Evolutionary conservation across 345 rosid species (phyloP).

Genomic region (Brassica carinata): DNA sequence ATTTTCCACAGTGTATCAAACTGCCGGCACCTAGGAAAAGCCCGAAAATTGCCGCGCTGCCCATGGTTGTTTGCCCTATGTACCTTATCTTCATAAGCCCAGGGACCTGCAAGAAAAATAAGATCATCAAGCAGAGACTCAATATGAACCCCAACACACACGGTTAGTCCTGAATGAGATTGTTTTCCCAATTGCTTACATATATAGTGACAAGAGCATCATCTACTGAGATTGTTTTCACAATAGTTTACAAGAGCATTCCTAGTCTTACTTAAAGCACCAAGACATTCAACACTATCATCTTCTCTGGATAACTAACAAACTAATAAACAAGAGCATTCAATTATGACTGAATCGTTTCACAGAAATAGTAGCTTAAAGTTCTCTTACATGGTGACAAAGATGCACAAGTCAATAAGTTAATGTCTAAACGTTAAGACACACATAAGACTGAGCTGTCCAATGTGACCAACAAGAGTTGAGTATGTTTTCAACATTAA

Average conservation of each 20-base stretch:
- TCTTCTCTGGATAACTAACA: neutral
- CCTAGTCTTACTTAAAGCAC: neutral
- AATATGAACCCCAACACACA: too few relatives aligned
- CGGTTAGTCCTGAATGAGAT: too few relatives aligned
- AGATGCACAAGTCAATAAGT: too few relatives aligned
- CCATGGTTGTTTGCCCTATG: constrained; percentile 86
- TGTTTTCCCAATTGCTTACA: neutral
- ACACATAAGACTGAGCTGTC: neutral
- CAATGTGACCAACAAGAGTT: too few relatives aligned
- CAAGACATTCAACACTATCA: neutral
- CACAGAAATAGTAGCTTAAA: neutral
- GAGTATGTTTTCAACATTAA: too few relatives aligned
- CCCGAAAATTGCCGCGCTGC: constrained; percentile 92
- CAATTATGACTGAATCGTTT: neutral
- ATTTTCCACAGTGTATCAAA: constrained; percentile 83
- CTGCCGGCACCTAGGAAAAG: constrained; percentile 93
- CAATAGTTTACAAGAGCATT: neutral
- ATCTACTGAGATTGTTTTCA: neutral
- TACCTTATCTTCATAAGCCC: constrained; percentile 83
- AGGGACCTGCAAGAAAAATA: constrained; percentile 68
- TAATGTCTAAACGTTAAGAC: constrained; percentile 4
- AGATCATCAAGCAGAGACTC: constrained; percentile 6
- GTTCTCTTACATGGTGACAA: neutral
- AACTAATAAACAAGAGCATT: neutral
- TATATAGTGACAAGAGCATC: neutral